Conservation (phyloP, 495 filamentous ascomycete genomes). For the Trichoderma erinaceum region DNA sequence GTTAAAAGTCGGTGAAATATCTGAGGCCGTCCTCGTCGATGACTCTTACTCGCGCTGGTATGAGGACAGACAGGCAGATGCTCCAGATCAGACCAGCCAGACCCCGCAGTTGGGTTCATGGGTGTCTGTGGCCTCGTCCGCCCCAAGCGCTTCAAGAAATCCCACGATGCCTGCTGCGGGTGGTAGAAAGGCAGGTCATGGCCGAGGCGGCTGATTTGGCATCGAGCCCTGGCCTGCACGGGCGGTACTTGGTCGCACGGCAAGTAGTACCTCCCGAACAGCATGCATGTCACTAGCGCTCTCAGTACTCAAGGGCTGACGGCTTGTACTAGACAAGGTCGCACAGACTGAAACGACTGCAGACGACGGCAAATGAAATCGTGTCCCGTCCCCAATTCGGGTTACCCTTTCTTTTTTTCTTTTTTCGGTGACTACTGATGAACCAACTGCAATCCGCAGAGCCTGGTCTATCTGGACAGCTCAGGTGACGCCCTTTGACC, state of each 20-base stretch:
- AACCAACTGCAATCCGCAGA: background rate
- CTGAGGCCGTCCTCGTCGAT: background rate
- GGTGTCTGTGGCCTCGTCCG: conserved; percentile 10
- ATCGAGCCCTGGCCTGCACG: background rate
- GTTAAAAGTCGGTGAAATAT: conserved; percentile 12
- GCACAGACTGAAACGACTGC: too few relatives aligned
- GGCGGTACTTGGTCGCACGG: too few relatives aligned
- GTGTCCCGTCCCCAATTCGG: background rate
- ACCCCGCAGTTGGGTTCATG: conserved; percentile 13
- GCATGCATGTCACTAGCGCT: background rate
- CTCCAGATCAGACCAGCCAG: background rate
- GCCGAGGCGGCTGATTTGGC: background rate
- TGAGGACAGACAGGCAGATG: background rate
- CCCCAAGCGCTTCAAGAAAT: conserved; percentile 5
- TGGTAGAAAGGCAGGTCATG: background rate
- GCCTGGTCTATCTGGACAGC: background rate
- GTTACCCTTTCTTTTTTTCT: too few relatives aligned
- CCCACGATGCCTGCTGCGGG: conserved; percentile 1
- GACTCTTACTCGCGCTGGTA: background rate
- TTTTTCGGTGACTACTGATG: background rate
- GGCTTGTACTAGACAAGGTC: too few relatives aligned
- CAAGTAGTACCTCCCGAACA: too few relatives aligned
- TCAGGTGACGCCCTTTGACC: conserved; percentile 12
- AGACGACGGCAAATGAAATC: background rate
- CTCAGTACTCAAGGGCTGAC: too few relatives aligned